Conservation (phyloP, 2,329 filamentous ascomycete genomes). For the Monosporascus sp. region DNA sequence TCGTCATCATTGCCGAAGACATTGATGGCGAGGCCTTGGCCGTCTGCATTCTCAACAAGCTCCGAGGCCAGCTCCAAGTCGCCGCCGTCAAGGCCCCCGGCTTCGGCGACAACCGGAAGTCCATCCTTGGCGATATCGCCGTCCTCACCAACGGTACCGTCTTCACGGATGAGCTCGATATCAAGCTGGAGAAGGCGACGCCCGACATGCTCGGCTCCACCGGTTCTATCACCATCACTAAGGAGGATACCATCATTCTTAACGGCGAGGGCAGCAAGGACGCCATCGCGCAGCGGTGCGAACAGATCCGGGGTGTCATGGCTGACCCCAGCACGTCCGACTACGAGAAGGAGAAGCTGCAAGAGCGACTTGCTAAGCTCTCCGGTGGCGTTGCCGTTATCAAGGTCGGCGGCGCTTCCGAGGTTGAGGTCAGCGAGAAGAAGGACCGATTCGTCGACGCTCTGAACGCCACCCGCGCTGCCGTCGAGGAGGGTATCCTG, state of each 20-base stretch:
- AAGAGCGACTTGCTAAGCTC: slow-evolving; percentile 98
- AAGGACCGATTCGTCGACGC: slow-evolving; percentile 99
- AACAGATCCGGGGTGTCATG: slow-evolving; percentile 98
- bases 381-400: slow-evolving; percentile 98
- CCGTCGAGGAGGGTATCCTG: slow-evolving; percentile 98
- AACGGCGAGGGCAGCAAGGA: slow-evolving; percentile 98
- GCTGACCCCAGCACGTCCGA: slow-evolving; percentile 89
- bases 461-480: slow-evolving; percentile 93
- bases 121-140: slow-evolving; percentile 93
- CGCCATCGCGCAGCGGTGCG: slow-evolving; percentile 86
- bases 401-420: slow-evolving; percentile 95
- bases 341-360: slow-evolving; percentile 99
- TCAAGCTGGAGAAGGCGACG: slow-evolving; percentile 98
- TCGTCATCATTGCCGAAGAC: slow-evolving; percentile 98
- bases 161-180: slow-evolving; percentile 96
- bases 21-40: slow-evolving; percentile 98
- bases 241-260: slow-evolving; percentile 98
- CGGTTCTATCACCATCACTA: slow-evolving; percentile 98
- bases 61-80: slow-evolving; percentile 97
- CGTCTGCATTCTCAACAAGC: slow-evolving; percentile 99
- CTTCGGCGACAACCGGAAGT: slow-evolving; percentile 99
- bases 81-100: slow-evolving; percentile 97
- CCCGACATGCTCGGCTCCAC: slow-evolving; percentile 94
- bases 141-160: slow-evolving; percentile 95
- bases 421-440: slow-evolving; percentile 99